Base-by-base conservation (phyloP, 768 basidiomycete genomes). In the Gloeophyllum trabeum region DNA sequence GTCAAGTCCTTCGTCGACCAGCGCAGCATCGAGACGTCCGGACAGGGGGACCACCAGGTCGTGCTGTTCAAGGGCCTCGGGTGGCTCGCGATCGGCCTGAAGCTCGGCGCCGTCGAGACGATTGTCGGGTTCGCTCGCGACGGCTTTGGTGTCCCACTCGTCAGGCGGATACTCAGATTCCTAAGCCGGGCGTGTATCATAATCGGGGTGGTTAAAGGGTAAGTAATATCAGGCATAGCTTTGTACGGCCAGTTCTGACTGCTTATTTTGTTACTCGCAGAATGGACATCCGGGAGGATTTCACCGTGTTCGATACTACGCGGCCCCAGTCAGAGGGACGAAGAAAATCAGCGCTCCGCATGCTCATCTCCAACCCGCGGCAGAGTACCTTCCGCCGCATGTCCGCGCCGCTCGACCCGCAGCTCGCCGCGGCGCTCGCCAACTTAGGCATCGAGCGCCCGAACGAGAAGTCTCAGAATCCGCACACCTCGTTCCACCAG, bases 151-250 rank as follows among this genome's bases (percentile, higher is more conserved):
- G 28, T 32, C 10, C 28, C 28, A 16, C 48, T 88, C 12, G 63
- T 70, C 6, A 66, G 86, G 26, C 71, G 84, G 13, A 60, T 76
- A 18, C 45, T 89, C 25, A 66, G 80, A 35, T 57, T 80, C 40
- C 28, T 78, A 7, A 65, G 67, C 2, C 66, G 82, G 36, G 69
- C 65, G 0, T 68, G 61, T 48, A 53, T 88, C 16, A 69, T 74
- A 44, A 68, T 80, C 42, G 86, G 85, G 14, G 48, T 79, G 18
- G 59, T 76, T 22, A 79, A 79, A 62, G 84, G 85, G 85, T 85
- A 46, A 43, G 76, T 58, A 20, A 1, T 2, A n/a, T n/a, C n/a
- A n/a, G n/a, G n/a, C n/a, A n/a, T n/a, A n/a, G n/a, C n/a, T n/a
- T n/a, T n/a, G n/a, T n/a, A n/a, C n/a, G n/a, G n/a, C n/a, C n/a